Evolutionary conservation across 2,329 filamentous ascomycete genomes (phyloP), one percentile per base, ranked within the genome.

Genomic region (Macrophomina tecta): DNA sequence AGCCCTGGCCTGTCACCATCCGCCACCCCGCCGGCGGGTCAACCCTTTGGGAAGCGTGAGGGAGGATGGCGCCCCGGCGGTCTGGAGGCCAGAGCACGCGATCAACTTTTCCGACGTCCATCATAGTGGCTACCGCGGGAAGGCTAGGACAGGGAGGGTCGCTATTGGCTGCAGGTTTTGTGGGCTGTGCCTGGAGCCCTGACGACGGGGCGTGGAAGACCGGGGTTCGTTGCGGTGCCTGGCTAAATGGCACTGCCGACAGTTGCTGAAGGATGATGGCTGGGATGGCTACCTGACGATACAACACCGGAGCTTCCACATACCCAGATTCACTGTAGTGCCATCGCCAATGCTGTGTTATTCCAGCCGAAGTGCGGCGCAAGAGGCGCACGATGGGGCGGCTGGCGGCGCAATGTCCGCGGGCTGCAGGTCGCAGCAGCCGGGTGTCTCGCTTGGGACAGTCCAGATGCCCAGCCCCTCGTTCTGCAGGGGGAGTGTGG

Each of bases 251-350:
- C 36, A 12, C 1, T 8, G 7, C 55, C 40, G 18, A n/a, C 56
- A n/a, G 56, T 5, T 8, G 56, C 56, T 28, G 56, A 48, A 61
- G 56, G 40, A 61, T 61, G 14, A 36, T 34, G 40, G 53, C 53
- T 56, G 36, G 53, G 8, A 36, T n/a, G 38, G 55, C 55, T 58
- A 58, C 23, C 18, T 42, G 55, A 30, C 8, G 40, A 36, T 32
- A 23, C 56, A 9, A 30, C 62, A 55, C 62, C 62, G 62, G 38
- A 18, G n/a, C 45, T 23, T 52, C 46, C 32, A 38, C 46, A 42
- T 64, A 7, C 12, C 18, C 34, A 38, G 16, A n/a, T 16, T 23
- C 48, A 23, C 9, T 18, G 5, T 4, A 28, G 8, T 48, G 32
- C 34, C 14, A 9, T 28, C 38, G 34, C 5, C 42, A 16, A 45